Percentiles rank a stretch among this genome's conserved stretches.
These are phyloP conservation scores for Antrodiella citrinella DNA, from an alignment of 768 basidiomycete genomes.

Conservation along the genomic window DNA sequence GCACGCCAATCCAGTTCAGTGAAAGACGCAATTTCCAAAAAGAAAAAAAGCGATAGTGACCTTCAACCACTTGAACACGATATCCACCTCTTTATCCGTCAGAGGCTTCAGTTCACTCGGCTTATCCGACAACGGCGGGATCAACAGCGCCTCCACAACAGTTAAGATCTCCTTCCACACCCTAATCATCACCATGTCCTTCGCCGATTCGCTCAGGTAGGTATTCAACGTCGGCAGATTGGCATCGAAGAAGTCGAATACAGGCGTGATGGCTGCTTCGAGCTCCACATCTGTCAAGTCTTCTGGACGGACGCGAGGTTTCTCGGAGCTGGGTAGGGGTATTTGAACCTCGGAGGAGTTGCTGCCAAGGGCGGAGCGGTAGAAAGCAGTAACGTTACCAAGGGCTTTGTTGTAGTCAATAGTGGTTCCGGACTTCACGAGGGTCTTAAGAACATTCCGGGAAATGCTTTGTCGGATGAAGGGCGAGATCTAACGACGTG, in stretches of 20 bases:
- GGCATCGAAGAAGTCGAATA: conserved; percentile 95
- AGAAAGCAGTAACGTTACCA: conserved; percentile 72
- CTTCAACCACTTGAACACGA: conserved; percentile 98
- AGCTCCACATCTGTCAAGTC: conserved; percentile 90
- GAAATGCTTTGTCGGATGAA: conserved; percentile 87
- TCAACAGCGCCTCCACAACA: conserved; percentile 79
- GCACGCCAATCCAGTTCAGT: conserved; percentile 4
- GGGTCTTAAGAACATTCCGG: conserved; percentile 61
- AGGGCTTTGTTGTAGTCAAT: conserved; percentile 89
- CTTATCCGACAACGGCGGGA: conserved; percentile 82
- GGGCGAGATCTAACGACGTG: conserved; percentile 70
- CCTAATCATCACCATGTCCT: conserved; percentile 85
- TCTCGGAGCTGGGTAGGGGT: conserved; percentile 66
- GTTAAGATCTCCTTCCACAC: conserved; percentile 95
- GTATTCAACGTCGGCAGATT: conserved; percentile 90
- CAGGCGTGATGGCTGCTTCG: conserved; percentile 80
- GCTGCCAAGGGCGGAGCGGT: conserved; percentile 70
- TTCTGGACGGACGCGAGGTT: conserved; percentile 69
- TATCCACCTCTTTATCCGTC: conserved; percentile 93
- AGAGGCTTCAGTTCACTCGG: conserved; percentile 88
- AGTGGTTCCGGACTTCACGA: conserved; percentile 54
- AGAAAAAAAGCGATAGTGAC: conserved; percentile 41
- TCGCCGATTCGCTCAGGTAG: conserved; percentile 73
- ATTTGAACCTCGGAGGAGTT: conserved; percentile 64
- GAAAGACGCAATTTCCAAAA: no score